Conservation (phyloP, 805 yeast species). For the Phaffomyces antillensis region DNA sequence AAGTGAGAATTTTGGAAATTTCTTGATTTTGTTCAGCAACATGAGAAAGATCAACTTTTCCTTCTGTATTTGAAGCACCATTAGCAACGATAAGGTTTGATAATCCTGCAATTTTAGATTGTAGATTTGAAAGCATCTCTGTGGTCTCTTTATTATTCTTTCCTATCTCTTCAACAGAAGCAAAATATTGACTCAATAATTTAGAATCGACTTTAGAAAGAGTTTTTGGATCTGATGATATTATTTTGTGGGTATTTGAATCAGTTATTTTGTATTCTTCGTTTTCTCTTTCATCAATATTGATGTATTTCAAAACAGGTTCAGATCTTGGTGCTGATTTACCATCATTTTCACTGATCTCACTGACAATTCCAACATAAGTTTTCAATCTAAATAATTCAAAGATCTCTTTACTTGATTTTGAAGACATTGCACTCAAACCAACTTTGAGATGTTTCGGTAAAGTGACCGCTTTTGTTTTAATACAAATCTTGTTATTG, state of each 20-base stretch:
- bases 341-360: constrained; percentile 53
- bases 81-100: constrained; percentile 2
- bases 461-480: constrained; percentile 47
- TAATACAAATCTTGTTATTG: constrained; percentile 65
- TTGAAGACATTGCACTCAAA: constrained; percentile 39
- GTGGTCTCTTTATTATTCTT: constrained; percentile 15
- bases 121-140: constrained; percentile 8
- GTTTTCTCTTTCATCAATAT: too few relatives aligned
- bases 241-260: constrained; percentile 28
- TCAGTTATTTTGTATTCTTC: constrained; percentile 32
- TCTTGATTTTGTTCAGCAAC: constrained; percentile 15
- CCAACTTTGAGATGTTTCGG: constrained; percentile 44
- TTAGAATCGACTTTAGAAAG: constrained; percentile 9
- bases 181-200: constrained; percentile 2
- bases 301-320: too few relatives aligned
- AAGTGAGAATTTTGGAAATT: constrained; percentile 7
- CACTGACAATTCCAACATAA: constrained; percentile 46
- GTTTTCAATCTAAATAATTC: constrained; percentile 56
- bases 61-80: constrained; percentile 5
- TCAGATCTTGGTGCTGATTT: constrained; percentile 32
- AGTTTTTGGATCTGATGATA: constrained; percentile 13
- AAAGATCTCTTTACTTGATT: constrained; percentile 45
- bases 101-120: constrained; percentile 14
- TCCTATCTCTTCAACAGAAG: constrained; percentile 10
- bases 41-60: constrained; percentile 15